These are phyloP conservation scores for Adansonia madagascariensis DNA, from an alignment of 441 rosid genomes.

Conservation along the genomic window DNA sequence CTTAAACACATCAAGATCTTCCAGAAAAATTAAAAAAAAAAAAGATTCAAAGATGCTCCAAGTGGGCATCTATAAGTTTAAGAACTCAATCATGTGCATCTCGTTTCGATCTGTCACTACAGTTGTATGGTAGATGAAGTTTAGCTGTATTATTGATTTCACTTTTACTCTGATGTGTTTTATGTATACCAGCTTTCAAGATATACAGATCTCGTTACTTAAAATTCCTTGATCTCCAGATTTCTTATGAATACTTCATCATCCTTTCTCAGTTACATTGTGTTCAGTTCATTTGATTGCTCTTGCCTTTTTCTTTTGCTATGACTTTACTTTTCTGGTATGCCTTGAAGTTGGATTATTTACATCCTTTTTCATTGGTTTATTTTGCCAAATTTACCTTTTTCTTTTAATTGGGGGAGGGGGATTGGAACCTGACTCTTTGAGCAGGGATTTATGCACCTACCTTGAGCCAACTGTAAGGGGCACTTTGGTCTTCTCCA, in stretches of 20 bases:
- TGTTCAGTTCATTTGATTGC: conserved; percentile 4
- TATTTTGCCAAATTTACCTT: neutral
- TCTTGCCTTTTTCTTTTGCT: conserved; percentile 7
- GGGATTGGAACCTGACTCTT: neutral
- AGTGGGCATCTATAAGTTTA: conserved; percentile 13
- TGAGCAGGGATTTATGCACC: neutral
- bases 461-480: neutral
- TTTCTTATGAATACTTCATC: conserved; percentile 11
- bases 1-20: conserved; percentile 6
- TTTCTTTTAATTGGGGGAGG: neutral
- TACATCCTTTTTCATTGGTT: neutral
- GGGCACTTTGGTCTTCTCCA: neutral
- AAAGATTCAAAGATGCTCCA: neutral
- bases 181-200: neutral
- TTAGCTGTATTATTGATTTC: neutral
- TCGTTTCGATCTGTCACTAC: conserved; percentile 10
- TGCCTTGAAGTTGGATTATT: neutral
- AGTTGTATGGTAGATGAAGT: conserved; percentile 5
- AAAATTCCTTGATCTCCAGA: neutral
- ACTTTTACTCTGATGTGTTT: neutral
- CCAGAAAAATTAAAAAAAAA: neutral
- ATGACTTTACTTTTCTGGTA: conserved; percentile 3
- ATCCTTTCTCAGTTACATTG: neutral
- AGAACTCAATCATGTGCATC: neutral
- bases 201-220: neutral